Conservation (phyloP, 2,329 filamentous ascomycete species). For the Xylaria sp. region DNA sequence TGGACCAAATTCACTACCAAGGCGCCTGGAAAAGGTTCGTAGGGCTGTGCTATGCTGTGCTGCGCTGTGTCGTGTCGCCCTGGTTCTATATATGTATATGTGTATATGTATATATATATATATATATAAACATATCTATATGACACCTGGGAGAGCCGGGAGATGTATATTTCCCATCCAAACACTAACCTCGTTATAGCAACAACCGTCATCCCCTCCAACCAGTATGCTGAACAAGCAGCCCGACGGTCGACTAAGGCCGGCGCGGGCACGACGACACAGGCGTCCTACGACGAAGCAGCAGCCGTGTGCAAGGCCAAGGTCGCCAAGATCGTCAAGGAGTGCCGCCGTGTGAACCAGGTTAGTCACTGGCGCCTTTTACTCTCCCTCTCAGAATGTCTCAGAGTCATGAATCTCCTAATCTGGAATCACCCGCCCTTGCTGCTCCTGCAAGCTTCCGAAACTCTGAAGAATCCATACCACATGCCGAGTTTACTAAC, state of each 20-base stretch:
- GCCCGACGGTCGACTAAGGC: slow-evolving; percentile 65
- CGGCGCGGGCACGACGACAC: slow-evolving; percentile 60
- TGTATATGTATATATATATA: neutral
- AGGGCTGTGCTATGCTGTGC: neutral
- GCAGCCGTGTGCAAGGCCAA: slow-evolving; percentile 73
- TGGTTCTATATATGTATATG: neutral
- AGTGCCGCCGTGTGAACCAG: slow-evolving; percentile 82
- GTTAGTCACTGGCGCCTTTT: too few species aligned
- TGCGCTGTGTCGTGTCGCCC: neutral
- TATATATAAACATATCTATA: neutral
- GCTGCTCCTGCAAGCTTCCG: too few species aligned
- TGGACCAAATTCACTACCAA: slow-evolving; percentile 78
- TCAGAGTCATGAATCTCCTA: too few species aligned
- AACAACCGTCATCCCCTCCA: slow-evolving; percentile 75
- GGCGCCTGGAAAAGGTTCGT: slow-evolving; percentile 72
- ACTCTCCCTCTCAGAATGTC: too few species aligned
- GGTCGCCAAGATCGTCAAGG: slow-evolving; percentile 69
- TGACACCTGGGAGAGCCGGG: neutral
- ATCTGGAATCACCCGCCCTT: too few species aligned
- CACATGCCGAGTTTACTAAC: too few species aligned
- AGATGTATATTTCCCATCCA: neutral
- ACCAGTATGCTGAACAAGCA: slow-evolving; percentile 70
- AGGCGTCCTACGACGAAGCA: slow-evolving; percentile 78
- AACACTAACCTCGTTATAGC: slow-evolving; percentile 53
- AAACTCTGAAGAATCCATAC: too few species aligned